These are phyloP conservation scores for Aspergillus coremiiformis DNA, from an alignment of 495 filamentous ascomycete species.

Conservation along the genomic window DNA sequence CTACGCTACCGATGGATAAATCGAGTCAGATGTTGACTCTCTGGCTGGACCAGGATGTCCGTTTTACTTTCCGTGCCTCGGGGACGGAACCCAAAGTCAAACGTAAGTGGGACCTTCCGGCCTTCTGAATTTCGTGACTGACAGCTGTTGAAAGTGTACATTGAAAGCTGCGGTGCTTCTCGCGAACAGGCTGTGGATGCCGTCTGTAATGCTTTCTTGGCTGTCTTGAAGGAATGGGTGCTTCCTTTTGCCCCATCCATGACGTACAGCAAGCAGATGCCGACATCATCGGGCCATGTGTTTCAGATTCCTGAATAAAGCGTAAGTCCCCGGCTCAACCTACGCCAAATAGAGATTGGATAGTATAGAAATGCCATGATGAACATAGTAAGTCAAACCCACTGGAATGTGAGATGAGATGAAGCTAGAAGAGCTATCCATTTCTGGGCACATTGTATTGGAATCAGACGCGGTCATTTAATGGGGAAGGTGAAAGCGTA, in stretches of 20 bases:
- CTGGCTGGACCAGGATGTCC: conserved; percentile 50
- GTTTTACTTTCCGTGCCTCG: conserved; percentile 60
- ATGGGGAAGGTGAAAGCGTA: background rate
- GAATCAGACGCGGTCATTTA: background rate
- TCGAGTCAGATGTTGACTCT: conserved; percentile 66
- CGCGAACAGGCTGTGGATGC: conserved; percentile 41
- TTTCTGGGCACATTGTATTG: background rate
- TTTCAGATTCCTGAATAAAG: conserved; percentile 13
- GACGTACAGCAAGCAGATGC: conserved; percentile 30
- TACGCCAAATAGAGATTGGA: too few relatives aligned
- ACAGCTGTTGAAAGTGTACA: conserved; percentile 39
- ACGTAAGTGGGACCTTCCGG: conserved; percentile 28
- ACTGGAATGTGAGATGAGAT: background rate
- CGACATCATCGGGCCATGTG: conserved; percentile 36
- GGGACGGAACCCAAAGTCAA: conserved; percentile 69
- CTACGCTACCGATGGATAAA: conserved; percentile 51
- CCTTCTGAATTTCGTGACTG: background rate
- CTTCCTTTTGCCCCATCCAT: conserved; percentile 34
- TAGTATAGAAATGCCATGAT: background rate
- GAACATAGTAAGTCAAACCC: background rate
- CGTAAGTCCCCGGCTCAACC: too few relatives aligned
- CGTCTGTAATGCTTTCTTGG: conserved; percentile 46
- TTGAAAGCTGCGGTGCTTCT: conserved; percentile 45
- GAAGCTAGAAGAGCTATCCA: background rate
- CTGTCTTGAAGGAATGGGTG: conserved; percentile 55